Evolutionary conservation across 768 basidiomycete species (phyloP).

Genomic region (Symmetrospora coprosmae): DNA sequence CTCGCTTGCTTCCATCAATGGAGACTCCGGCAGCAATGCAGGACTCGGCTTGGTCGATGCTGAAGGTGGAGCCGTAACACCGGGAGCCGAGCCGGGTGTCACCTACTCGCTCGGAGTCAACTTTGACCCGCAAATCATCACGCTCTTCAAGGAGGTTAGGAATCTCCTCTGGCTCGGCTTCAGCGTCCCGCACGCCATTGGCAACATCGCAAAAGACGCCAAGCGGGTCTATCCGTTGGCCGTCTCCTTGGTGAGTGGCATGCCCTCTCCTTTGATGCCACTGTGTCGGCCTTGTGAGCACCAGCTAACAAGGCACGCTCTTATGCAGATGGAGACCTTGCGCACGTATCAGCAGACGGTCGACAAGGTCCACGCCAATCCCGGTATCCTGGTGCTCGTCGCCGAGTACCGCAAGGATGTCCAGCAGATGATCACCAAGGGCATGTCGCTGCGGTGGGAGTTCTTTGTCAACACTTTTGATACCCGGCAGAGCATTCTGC

Average conservation of each 20-base stretch:
- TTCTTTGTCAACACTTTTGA: slow-evolving; percentile 91
- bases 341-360: slow-evolving; percentile 90
- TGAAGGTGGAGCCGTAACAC: slow-evolving; percentile 32
- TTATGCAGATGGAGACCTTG: slow-evolving; percentile 79
- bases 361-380: slow-evolving; percentile 75
- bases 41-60: background rate
- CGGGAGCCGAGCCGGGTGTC: slow-evolving; percentile 50
- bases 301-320: slow-evolving; percentile 33
- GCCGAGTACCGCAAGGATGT: slow-evolving; percentile 87
- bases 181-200: slow-evolving; percentile 82
- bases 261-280: too few species aligned
- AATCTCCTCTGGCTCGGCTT: slow-evolving; percentile 92
- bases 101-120: slow-evolving; percentile 87
- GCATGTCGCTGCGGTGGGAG: slow-evolving; percentile 94
- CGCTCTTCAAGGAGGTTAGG: slow-evolving; percentile 93
- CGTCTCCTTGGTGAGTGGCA: slow-evolving; percentile 48
- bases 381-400: slow-evolving; percentile 82
- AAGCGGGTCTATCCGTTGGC: slow-evolving; percentile 97
- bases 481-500: slow-evolving; percentile 36
- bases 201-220: slow-evolving; percentile 96
- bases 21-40: background rate
- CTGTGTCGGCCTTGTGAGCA: background rate
- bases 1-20: slow-evolving; percentile 37
- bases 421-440: slow-evolving; percentile 81
- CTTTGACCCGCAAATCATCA: slow-evolving; percentile 96